Percentiles rank a stretch among this genome's conserved stretches.
Conservation (phyloP, 179 eudicot genomes). For the Drosera spatulata region DNA sequence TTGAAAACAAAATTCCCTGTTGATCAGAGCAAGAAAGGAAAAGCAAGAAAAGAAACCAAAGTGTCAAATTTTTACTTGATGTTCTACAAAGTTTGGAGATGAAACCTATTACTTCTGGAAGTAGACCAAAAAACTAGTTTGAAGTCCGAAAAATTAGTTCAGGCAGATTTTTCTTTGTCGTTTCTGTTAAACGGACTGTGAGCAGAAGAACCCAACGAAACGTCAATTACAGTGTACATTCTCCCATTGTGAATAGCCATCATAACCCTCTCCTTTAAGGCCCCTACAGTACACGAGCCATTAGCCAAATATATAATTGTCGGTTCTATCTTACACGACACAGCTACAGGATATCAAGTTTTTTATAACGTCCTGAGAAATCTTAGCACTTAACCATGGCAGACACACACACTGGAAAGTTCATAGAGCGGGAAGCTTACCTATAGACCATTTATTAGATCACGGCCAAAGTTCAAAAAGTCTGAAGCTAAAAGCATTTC, state of each 20-base stretch:
- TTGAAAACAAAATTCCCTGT: background rate
- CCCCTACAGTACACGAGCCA: constrained; percentile 18
- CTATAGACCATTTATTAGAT: constrained; percentile 40
- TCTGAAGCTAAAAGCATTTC: too few relatives aligned
- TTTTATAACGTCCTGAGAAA: constrained; percentile 16
- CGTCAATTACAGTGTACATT: constrained; percentile 50
- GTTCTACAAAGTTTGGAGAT: background rate
- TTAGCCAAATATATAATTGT: constrained; percentile 40
- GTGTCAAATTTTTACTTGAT: background rate
- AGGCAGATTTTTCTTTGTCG: constrained; percentile 18
- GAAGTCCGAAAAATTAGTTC: constrained; percentile 42
- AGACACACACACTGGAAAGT: too few relatives aligned
- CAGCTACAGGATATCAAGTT: constrained; percentile 5
- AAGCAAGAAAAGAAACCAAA: background rate
- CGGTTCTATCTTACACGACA: constrained; percentile 11
- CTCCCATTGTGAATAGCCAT: constrained; percentile 82
- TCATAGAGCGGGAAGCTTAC: constrained; percentile 7
- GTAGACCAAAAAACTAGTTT: constrained; percentile 12
- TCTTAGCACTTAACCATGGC: constrained; percentile 36
- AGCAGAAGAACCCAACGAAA: constrained; percentile 39
- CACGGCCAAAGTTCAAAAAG: constrained; percentile 17
- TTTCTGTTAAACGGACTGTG: constrained; percentile 64
- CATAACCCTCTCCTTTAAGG: constrained; percentile 46
- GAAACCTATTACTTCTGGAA: constrained; percentile 45
- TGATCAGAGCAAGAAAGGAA: background rate